Base-by-base conservation (phyloP, 1,139 yeast genomes). In the Taiozyma sp. region DNA sequence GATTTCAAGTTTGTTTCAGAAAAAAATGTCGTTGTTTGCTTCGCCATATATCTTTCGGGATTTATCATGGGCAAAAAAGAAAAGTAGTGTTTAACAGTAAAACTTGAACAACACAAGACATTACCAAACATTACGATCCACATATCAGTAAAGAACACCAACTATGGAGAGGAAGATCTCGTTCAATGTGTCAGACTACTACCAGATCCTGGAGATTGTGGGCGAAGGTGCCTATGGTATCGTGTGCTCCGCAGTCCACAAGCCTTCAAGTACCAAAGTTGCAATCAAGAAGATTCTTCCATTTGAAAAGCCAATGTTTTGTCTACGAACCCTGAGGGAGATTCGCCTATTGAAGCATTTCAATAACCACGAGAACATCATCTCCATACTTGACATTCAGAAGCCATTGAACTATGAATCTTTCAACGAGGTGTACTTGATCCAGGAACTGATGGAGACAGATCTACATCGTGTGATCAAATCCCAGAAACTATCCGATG, bases 181-280 rank as follows among this genome's bases (percentile, higher is more conserved):
- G 29, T 90, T 90, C 72, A 87, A 88, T 61, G 93, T 90, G 30
- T 81, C 90, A 46, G 91, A 86, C 60, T 88, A 85, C 66, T 90
- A 90, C 67, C 89, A 86, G 66, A 83, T 90, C 53, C 74, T 81
- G 36, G 95, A 88, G 61, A 83, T 89, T 19, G 88, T 90, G 14
- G 99, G 99, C 8, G 97, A 92, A 68, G 99, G 99, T n/a, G 99
- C 99, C 1, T 93, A 93, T 64, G 99, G 99, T 5, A 82, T 93
- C 16, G 99, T 93, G 23, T 92, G 98, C 65, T 84, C 96, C 28
- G 99, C 98, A 0, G 71, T 86, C 19, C 96, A 93, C 70, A 80
- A 81, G 62, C 97, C 98, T 5, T 81, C 96, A 8, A 84, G 86
- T 54, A 95, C 89, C 58, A 84, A 84, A 62, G 98, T 95, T 22